These are phyloP conservation scores for Elsinoe fawcettii DNA, from an alignment of 2,329 filamentous ascomycete species.

Conservation along the genomic window DNA sequence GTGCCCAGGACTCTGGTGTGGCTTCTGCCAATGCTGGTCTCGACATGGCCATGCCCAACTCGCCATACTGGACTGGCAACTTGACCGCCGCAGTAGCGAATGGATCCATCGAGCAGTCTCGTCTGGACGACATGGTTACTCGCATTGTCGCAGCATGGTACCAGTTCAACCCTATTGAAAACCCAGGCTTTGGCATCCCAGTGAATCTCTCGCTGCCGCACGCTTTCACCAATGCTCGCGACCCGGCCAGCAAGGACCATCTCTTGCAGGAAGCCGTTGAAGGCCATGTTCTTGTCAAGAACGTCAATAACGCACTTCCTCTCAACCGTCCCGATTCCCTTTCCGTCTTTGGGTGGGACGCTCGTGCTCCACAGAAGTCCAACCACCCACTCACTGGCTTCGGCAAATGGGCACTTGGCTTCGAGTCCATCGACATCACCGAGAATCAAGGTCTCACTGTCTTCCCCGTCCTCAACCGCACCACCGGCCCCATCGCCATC, in stretches of 20 bases:
- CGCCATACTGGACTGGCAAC: conserved; percentile 22
- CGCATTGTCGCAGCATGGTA: conserved; percentile 26
- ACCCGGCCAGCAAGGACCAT: conserved; percentile 41
- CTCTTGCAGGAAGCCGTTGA: conserved; percentile 52
- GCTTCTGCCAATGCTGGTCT: conserved; percentile 25
- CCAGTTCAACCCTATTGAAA: conserved; percentile 18
- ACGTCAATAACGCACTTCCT: conserved; percentile 48
- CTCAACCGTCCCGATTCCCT: conserved; percentile 39
- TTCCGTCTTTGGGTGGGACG: conserved; percentile 29
- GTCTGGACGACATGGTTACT: conserved; percentile 30
- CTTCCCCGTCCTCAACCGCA: background rate
- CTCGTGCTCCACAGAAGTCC: conserved; percentile 17
- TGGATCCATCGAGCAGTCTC: conserved; percentile 25
- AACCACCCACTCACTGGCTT: background rate
- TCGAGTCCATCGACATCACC: conserved; percentile 13
- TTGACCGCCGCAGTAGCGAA: conserved; percentile 27
- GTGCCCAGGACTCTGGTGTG: conserved; percentile 26
- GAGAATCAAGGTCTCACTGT: background rate
- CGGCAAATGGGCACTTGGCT: conserved; percentile 15
- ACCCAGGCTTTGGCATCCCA: conserved; percentile 17
- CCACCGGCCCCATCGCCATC: conserved; percentile 16
- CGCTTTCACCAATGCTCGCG: conserved; percentile 44
- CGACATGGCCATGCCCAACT: conserved; percentile 26
- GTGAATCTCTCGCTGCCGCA: conserved; percentile 22
- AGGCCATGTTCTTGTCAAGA: conserved; percentile 58